Percentiles rank a stretch among this genome's conserved stretches.
Evolutionary conservation across 208 protist genomes (phyloP).

Genomic region (Balamuthia mandrillaris): DNA sequence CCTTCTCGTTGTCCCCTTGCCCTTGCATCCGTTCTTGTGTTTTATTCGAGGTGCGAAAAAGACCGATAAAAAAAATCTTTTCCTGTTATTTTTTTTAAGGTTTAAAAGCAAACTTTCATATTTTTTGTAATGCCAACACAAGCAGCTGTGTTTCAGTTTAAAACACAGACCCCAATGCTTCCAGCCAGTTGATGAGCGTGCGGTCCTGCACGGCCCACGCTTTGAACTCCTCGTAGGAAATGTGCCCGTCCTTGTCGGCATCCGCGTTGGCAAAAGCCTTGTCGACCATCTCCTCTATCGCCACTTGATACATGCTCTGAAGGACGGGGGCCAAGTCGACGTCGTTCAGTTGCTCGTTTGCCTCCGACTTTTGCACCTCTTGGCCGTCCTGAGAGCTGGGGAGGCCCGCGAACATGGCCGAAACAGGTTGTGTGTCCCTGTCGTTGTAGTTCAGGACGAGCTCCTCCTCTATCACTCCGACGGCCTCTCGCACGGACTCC

Average conservation of each 20-base stretch:
- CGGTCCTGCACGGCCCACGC: slow-evolving; percentile 32
- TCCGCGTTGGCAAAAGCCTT: slow-evolving; percentile 25
- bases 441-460: slow-evolving; percentile 53
- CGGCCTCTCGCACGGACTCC: slow-evolving; percentile 53
- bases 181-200: slow-evolving; percentile 20
- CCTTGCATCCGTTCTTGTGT: too few species aligned
- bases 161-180: slow-evolving; percentile 26
- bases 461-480: slow-evolving; percentile 53
- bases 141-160: not conserved
- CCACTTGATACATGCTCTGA: slow-evolving; percentile 34
- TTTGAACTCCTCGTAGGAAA: slow-evolving; percentile 28
- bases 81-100: too few species aligned
- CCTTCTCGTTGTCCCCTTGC: too few species aligned
- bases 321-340: slow-evolving; percentile 23
- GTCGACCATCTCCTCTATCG: slow-evolving; percentile 37
- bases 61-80: too few species aligned
- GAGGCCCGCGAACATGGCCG: slow-evolving; percentile 32
- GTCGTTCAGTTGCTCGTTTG: not conserved
- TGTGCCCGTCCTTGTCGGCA: slow-evolving; percentile 30
- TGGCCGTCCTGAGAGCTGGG: not conserved
- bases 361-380: not conserved
- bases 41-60: too few species aligned
- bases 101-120: too few species aligned
- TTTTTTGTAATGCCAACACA: too few species aligned
- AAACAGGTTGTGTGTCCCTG: slow-evolving; percentile 48